A percentile compares a stretch with the other conserved stretches of the same genome.
These are phyloP conservation scores for Phlegmacium glaucopus DNA, from an alignment of 768 basidiomycete species.

Conservation along the genomic window DNA sequence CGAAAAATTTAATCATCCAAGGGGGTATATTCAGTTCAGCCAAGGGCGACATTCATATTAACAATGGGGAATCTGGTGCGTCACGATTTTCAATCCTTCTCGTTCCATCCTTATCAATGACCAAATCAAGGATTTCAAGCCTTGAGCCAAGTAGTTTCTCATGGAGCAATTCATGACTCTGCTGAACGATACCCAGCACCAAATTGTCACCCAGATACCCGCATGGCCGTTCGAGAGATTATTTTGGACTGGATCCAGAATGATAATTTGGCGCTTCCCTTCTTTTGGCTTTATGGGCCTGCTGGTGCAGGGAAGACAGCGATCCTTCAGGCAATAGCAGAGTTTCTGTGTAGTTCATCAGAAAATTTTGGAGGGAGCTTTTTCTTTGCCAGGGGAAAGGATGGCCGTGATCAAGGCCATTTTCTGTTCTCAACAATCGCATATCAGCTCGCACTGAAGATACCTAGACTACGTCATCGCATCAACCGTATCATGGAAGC, in stretches of 20 bases:
- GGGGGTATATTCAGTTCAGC: no score
- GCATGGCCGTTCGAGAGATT: conserved; percentile 6
- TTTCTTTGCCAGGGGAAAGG: conserved; percentile 10
- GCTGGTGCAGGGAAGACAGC: conserved; percentile 24
- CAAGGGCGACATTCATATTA: no score
- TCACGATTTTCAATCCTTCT: no score
- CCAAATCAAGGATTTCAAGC: no score
- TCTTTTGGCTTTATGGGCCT: conserved; percentile 20
- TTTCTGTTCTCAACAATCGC: conserved; percentile 14
- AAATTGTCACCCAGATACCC: conserved; percentile 16
- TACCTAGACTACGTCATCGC: background rate
- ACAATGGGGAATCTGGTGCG: no score
- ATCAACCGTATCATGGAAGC: conserved; percentile 1
- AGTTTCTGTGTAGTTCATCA: background rate
- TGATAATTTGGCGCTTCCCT: no score
- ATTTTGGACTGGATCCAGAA: no score
- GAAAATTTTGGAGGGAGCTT: conserved; percentile 5
- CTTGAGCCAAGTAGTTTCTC: background rate
- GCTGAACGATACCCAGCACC: conserved; percentile 5
- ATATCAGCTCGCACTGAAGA: conserved; percentile 15
- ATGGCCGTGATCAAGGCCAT: conserved; percentile 3
- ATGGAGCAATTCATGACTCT: conserved; percentile 4
- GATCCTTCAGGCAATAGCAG: conserved; percentile 23
- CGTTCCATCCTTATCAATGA: no score
- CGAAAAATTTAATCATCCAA: no score